A percentile compares a stretch with the other conserved stretches of the same genome.
These are phyloP conservation scores for Yamadazyma jaroonii DNA, from an alignment of 1,139 yeast genomes.

Conservation along the genomic window DNA sequence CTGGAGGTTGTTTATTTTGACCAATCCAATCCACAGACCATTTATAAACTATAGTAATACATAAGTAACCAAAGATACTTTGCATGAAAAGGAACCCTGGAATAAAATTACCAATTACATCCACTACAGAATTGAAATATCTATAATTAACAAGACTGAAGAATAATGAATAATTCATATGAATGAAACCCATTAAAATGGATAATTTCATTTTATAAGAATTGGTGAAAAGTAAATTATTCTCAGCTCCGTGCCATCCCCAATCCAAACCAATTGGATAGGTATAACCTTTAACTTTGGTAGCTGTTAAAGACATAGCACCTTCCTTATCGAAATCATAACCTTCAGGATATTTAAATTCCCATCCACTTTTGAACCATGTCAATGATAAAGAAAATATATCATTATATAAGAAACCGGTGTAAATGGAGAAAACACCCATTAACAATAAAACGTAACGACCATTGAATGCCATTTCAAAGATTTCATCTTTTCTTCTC, in stretches of 20 bases:
- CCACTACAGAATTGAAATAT: slow-evolving; percentile 73
- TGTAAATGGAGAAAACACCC: slow-evolving; percentile 92
- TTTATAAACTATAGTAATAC: slow-evolving; percentile 82
- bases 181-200: slow-evolving; percentile 89
- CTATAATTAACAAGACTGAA: slow-evolving; percentile 82
- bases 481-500: slow-evolving; percentile 83
- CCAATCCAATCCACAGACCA: slow-evolving; percentile 94
- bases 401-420: slow-evolving; percentile 93
- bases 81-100: slow-evolving; percentile 96
- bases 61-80: slow-evolving; percentile 88
- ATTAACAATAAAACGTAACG: slow-evolving; percentile 83
- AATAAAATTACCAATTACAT: slow-evolving; percentile 86
- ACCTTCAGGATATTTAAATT: slow-evolving; percentile 66
- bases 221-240: slow-evolving; percentile 83
- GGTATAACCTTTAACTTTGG: slow-evolving; percentile 49
- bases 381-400: slow-evolving; percentile 88
- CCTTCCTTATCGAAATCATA: slow-evolving; percentile 58
- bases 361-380: slow-evolving; percentile 84
- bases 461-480: slow-evolving; percentile 94
- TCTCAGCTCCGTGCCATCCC: slow-evolving; percentile 97
- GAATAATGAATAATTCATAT: slow-evolving; percentile 87
- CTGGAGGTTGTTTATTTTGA: slow-evolving; percentile 78
- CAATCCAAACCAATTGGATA: slow-evolving; percentile 89
- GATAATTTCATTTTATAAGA: slow-evolving; percentile 97
- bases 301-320: slow-evolving; percentile 52